phyloP scores from a whole-genome alignment of 108 stramenopile species.

The Aureococcus anophagefferens region DNA sequence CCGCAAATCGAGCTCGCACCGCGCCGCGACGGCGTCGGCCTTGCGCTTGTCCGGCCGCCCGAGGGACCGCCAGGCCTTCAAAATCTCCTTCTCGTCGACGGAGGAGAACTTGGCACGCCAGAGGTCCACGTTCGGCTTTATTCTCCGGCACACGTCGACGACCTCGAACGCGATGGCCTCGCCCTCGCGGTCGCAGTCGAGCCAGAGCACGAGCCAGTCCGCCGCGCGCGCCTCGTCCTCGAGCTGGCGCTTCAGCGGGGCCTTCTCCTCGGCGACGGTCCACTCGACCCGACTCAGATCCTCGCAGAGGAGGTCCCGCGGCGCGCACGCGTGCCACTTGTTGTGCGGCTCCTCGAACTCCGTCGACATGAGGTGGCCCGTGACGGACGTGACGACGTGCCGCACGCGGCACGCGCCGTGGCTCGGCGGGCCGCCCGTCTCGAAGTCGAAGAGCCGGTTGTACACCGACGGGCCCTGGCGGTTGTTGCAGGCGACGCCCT shows the following conservation, averaged over 20 bases:
- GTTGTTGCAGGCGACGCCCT: slow-evolving; percentile 10
- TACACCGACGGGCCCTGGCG: slow-evolving; percentile 1
- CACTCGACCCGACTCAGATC: neutral
- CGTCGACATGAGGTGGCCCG: neutral
- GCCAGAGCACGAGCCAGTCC: slow-evolving; percentile 29
- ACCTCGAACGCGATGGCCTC: slow-evolving; percentile 79
- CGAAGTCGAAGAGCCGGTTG: slow-evolving; percentile 30
- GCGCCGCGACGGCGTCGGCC: slow-evolving; percentile 58
- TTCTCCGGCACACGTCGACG: slow-evolving; percentile 54
- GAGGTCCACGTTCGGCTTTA: slow-evolving; percentile 45
- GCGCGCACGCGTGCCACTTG: slow-evolving; percentile 10
- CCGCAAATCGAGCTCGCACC: slow-evolving; percentile 85
- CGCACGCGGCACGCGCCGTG: neutral
- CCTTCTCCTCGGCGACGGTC: neutral
- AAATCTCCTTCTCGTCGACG: slow-evolving; percentile 73
- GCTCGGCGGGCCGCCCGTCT: neutral
- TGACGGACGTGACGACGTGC: slow-evolving; percentile 24
- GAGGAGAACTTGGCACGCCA: slow-evolving; percentile 85
- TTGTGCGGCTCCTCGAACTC: slow-evolving; percentile 5
- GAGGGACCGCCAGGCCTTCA: slow-evolving; percentile 57
- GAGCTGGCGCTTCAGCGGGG: neutral
- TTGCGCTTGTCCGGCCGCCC: slow-evolving; percentile 27
- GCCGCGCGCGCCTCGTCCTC: slow-evolving; percentile 19
- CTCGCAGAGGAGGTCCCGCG: neutral
- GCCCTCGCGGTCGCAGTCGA: too few species aligned